Evolutionary conservation across 2,329 filamentous ascomycete genomes (phyloP).

Genomic region (Fusarium sp.): DNA sequence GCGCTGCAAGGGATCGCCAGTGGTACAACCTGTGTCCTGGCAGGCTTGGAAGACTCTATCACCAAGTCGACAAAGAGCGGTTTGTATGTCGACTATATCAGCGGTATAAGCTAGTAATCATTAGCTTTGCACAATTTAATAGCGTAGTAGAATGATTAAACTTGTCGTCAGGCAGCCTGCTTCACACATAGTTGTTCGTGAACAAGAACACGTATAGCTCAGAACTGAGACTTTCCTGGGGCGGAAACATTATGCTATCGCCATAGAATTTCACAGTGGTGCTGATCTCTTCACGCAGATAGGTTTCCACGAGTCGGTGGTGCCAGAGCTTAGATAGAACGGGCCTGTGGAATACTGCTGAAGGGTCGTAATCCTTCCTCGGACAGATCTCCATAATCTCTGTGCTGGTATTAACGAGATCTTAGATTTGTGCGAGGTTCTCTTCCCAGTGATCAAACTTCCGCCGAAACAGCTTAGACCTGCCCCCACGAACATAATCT

Average conservation of each 20-base stretch:
- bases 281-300: background rate
- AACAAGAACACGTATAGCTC: background rate
- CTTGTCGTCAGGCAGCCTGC: background rate
- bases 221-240: accelerated
- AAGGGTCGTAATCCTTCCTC: accelerated
- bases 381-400: background rate
- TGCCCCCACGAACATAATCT: background rate
- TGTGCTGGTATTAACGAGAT: background rate
- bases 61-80: background rate
- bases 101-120: accelerated
- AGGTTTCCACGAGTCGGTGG: background rate
- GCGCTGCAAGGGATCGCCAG: background rate
- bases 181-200: background rate
- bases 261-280: accelerated
- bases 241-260: background rate
- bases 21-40: accelerated
- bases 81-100: background rate
- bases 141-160: accelerated
- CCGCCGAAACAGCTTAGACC: background rate
- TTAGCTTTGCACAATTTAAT: background rate
- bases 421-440: background rate
- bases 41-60: accelerated
- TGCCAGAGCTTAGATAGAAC: background rate
- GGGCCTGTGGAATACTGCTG: background rate
- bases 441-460: background rate